These are phyloP conservation scores for Trichosporon coremiiforme DNA, from an alignment of 1,284 basidiomycete genomes.

Conservation along the genomic window DNA sequence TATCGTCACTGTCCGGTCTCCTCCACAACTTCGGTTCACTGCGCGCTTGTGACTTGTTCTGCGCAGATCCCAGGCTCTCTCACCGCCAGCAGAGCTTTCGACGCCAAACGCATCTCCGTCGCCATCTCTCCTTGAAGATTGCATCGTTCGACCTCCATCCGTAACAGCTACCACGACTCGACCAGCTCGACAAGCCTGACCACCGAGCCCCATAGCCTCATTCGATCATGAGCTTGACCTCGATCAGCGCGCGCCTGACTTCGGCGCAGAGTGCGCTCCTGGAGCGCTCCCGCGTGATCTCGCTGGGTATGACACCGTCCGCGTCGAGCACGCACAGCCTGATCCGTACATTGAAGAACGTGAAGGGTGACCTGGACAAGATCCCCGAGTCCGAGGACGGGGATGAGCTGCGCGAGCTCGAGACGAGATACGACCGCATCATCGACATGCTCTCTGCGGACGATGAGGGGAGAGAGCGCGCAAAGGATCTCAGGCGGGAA, in stretches of 20 bases:
- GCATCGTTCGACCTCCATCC: too few relatives aligned
- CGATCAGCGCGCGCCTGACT: constrained; percentile 47
- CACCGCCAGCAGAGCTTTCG: too few relatives aligned
- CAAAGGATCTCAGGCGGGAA: constrained; percentile 38
- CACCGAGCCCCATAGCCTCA: neutral
- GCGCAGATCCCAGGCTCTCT: too few relatives aligned
- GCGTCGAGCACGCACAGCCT: constrained; percentile 49
- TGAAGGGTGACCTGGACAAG: constrained; percentile 43
- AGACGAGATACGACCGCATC: constrained; percentile 48
- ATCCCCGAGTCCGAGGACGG: constrained; percentile 35
- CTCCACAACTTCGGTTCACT: neutral
- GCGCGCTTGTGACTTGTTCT: neutral
- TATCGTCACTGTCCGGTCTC: neutral
- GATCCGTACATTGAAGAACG: constrained; percentile 44
- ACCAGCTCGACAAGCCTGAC: neutral
- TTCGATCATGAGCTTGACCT: constrained; percentile 14
- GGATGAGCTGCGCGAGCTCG: constrained; percentile 36
- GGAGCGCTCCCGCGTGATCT: constrained; percentile 54
- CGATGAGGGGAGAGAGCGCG: constrained; percentile 49
- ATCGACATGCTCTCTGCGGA: constrained; percentile 52
- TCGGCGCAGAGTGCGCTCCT: constrained; percentile 53
- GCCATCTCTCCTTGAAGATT: too few relatives aligned
- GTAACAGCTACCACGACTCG: too few relatives aligned
- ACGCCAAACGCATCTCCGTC: too few relatives aligned
- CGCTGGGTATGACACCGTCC: constrained; percentile 50